Conservation (phyloP, 352 stramenopile species). For the Pythium diclinum region DNA sequence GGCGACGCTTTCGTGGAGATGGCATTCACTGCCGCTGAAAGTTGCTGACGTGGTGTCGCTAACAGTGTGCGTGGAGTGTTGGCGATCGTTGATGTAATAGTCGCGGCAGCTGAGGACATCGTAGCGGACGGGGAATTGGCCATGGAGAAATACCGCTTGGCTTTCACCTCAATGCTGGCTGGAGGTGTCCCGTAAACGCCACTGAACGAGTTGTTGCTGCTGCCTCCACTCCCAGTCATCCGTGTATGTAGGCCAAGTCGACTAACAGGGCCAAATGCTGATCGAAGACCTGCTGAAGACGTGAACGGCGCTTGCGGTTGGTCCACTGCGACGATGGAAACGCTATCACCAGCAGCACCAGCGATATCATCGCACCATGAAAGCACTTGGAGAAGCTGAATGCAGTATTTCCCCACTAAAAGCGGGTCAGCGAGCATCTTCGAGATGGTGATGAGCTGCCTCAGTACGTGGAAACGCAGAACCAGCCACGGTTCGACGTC, state of each 20-base stretch:
- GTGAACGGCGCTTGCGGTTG: slow-evolving; percentile 22
- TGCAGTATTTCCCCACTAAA: slow-evolving; percentile 50
- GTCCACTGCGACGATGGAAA: slow-evolving; percentile 11
- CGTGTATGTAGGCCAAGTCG: slow-evolving; percentile 14
- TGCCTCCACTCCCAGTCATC: slow-evolving; percentile 1
- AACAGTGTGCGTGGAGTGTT: slow-evolving; percentile 64
- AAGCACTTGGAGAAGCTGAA: slow-evolving; percentile 66
- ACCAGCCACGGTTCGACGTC: slow-evolving; percentile 54
- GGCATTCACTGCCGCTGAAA: slow-evolving; percentile 71
- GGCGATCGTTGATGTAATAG: slow-evolving; percentile 66
- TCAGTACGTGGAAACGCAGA: slow-evolving; percentile 73
- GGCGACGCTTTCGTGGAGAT: slow-evolving; percentile 74
- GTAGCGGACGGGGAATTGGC: slow-evolving; percentile 52
- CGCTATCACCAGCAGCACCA: background rate
- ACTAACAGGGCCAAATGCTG: background rate
- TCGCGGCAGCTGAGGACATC: slow-evolving; percentile 73
- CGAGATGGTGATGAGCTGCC: slow-evolving; percentile 64
- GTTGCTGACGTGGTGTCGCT: slow-evolving; percentile 65
- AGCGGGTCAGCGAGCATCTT: slow-evolving; percentile 53
- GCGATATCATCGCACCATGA: slow-evolving; percentile 53
- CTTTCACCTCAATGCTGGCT: slow-evolving; percentile 60
- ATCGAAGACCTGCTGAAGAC: background rate
- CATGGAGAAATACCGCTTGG: slow-evolving; percentile 63
- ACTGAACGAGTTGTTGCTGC: slow-evolving; percentile 29
- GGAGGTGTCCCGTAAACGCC: slow-evolving; percentile 63